Percentiles rank a stretch among this genome's conserved stretches.
Evolutionary conservation across 495 filamentous ascomycete species (phyloP).

Genomic region (Tuber aestivum): DNA sequence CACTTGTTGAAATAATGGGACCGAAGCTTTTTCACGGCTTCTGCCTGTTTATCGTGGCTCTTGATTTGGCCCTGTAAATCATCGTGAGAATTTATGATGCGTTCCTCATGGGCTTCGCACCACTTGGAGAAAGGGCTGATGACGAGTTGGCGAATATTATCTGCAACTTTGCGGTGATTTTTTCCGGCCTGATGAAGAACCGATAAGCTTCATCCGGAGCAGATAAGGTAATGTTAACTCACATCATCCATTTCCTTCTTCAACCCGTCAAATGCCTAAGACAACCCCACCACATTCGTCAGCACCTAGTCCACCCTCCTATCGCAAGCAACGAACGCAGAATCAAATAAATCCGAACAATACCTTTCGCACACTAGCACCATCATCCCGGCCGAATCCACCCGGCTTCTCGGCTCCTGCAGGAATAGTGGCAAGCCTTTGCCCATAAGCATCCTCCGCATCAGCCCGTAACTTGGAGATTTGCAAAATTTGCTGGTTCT

Average conservation of each 20-base stretch:
- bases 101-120: conserved; percentile 87
- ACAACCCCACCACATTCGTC: conserved; percentile 5
- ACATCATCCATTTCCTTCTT: conserved; percentile 85
- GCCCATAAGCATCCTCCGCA: conserved; percentile 84
- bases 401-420: conserved; percentile 71
- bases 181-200: conserved; percentile 54
- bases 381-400: conserved; percentile 91
- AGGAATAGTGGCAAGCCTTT: conserved; percentile 75
- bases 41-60: conserved; percentile 84
- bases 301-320: not conserved
- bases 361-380: conserved; percentile 91
- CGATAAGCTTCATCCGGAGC: conserved; percentile 4
- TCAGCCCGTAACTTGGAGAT: conserved; percentile 93
- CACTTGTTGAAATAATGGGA: conserved; percentile 99
- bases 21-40: conserved; percentile 80
- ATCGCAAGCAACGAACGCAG: conserved; percentile 14
- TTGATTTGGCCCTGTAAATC: conserved; percentile 85
- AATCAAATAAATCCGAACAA: conserved; percentile 32
- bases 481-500: conserved; percentile 88
- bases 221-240: conserved; percentile 13
- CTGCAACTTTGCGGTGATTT: conserved; percentile 89
- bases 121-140: conserved; percentile 88
- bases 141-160: conserved; percentile 92
- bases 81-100: conserved; percentile 88
- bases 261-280: conserved; percentile 88